These are phyloP conservation scores for Ophiostoma tasmaniense DNA, from an alignment of 2,329 filamentous ascomycete genomes.

Conservation along the genomic window DNA sequence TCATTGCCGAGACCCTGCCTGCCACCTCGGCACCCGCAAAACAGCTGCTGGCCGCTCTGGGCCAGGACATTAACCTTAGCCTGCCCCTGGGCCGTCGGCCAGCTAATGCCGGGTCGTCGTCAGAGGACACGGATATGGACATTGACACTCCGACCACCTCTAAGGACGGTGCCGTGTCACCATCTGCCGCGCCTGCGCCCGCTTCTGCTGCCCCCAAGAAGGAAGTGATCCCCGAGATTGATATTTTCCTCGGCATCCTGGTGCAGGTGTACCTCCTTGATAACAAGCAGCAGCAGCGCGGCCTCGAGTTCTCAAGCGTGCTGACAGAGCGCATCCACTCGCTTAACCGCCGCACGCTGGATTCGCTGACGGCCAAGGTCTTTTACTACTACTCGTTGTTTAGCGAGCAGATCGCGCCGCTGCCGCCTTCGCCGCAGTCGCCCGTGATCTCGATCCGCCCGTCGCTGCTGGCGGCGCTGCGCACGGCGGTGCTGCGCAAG, in stretches of 20 bases:
- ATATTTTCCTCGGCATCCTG: slow-evolving; percentile 80
- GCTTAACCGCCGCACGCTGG: slow-evolving; percentile 86
- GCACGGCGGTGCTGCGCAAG: slow-evolving; percentile 93
- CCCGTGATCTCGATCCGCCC: slow-evolving; percentile 81
- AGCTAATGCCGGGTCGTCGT: slow-evolving; percentile 28
- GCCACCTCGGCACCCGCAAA: slow-evolving; percentile 48
- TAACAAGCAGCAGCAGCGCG: slow-evolving; percentile 68
- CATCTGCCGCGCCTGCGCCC: slow-evolving; percentile 6
- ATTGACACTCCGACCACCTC: slow-evolving; percentile 47
- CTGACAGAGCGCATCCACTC: slow-evolving; percentile 78
- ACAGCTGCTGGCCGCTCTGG: slow-evolving; percentile 61
- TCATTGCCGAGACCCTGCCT: slow-evolving; percentile 73
- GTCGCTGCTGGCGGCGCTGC: slow-evolving; percentile 74
- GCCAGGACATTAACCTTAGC: slow-evolving; percentile 44
- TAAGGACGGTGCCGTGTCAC: slow-evolving; percentile 38
- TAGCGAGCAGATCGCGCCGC: slow-evolving; percentile 79
- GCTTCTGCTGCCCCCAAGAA: slow-evolving; percentile 46
- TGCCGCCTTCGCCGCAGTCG: slow-evolving; percentile 81
- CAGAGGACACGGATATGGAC: slow-evolving; percentile 56
- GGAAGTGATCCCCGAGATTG: slow-evolving; percentile 76
- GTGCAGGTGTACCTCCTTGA: slow-evolving; percentile 85
- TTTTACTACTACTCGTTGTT: slow-evolving; percentile 98
- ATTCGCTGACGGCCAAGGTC: slow-evolving; percentile 86
- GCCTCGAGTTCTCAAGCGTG: slow-evolving; percentile 74
- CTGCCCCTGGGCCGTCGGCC: slow-evolving; percentile 51